Base-by-base conservation (phyloP, 2,329 filamentous ascomycete species). In the Colletotrichum liriopes region DNA sequence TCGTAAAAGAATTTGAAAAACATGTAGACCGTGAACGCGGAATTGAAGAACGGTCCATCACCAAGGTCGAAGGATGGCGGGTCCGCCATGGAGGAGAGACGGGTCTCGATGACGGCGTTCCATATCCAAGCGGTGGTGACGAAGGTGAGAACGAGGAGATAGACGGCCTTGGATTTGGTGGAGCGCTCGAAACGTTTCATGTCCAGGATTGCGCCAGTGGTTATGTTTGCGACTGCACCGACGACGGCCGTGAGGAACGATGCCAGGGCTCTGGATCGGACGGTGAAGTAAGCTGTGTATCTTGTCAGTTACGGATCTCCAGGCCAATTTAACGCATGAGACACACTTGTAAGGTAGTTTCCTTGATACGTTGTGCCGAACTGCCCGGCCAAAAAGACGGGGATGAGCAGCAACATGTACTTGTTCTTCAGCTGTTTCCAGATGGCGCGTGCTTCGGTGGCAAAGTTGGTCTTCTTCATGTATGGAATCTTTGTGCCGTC, bases 401-500 rank as follows among this genome's bases (percentile, higher is more conserved):
- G 65, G 9, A 71, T 59, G 6, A 71, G 65, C 16, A 71, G 68
- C 26, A 71, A 9, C 68, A 71, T 71, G 51, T 68, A 68, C 64
- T 59, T 63, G 52, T 71, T 71, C 29, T 20, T 71, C 20, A 71
- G 58, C 65, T 71, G 68, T 18, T 71, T 68, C 68, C 64, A 71
- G 26, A 71, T 63, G 0, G 68, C 68, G 49, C 68, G 65, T 11
- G 68, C 68, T 45, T 71, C 68, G 4, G 45, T 68, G 18, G 32
- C 65, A 3, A 68, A 63, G 52, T 59, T 45, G 26, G 68, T 71
- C 51, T 71, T 32, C 51, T 54, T 67, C 68, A 71, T 63, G 58
- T 71, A 67, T 45, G 80, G 75, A 18, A 84, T 81, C 49, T 73
- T 76, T 5, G 82, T 84, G 26, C 84, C 83, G 60, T 87, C 84